Percentiles rank a stretch among this genome's conserved stretches.
Conservation (phyloP, 179 eudicot genomes). For the Spergularia azorica region DNA sequence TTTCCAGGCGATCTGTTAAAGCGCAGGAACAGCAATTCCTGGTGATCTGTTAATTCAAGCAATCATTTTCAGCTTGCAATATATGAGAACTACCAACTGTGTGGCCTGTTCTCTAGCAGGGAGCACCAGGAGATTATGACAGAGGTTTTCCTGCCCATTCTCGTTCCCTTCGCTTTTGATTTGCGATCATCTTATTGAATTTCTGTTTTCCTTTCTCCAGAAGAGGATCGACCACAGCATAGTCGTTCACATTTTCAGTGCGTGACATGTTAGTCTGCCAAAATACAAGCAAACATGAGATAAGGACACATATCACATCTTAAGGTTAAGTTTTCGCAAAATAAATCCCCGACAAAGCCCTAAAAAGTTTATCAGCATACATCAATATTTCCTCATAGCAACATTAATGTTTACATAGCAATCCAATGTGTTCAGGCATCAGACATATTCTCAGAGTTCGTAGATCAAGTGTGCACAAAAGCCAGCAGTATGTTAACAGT, state of each 20-base stretch:
- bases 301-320: neutral
- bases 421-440: neutral
- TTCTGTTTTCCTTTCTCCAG: slow-evolving; percentile 92
- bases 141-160: slow-evolving; percentile 99
- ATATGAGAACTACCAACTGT: neutral
- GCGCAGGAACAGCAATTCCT: neutral
- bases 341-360: neutral
- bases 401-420: neutral
- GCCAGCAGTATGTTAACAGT: neutral
- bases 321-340: neutral
- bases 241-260: slow-evolving; percentile 69
- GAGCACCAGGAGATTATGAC: slow-evolving; percentile 40
- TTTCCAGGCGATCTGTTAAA: neutral
- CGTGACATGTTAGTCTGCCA: slow-evolving; percentile 78
- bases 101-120: too few relatives aligned
- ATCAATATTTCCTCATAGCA: neutral
- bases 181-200: slow-evolving; percentile 86
- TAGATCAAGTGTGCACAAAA: neutral
- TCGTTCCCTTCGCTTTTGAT: slow-evolving; percentile 77
- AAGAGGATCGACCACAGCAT: slow-evolving; percentile 84
- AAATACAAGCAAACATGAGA: slow-evolving; percentile 8
- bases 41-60: neutral
- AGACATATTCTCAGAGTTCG: neutral
- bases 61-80: neutral
- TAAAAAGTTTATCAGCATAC: neutral